A percentile compares a stretch with the other conserved stretches of the same genome.
Evolutionary conservation across 2,329 filamentous ascomycete genomes (phyloP).

Genomic region (Verticillium nonalfalfae): DNA sequence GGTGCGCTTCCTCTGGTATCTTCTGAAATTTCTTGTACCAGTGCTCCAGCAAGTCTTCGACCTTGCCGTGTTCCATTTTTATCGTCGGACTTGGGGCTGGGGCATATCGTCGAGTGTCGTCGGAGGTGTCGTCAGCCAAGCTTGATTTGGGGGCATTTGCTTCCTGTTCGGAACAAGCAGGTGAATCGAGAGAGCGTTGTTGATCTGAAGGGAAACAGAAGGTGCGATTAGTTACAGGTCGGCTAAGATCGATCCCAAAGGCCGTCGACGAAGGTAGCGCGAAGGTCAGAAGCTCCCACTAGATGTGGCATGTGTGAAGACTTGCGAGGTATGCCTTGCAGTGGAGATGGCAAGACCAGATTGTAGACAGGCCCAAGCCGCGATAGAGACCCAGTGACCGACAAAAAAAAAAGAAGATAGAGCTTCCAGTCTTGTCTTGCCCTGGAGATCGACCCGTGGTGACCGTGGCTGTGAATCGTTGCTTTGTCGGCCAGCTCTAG

Average conservation of each 20-base stretch:
- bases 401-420: neutral
- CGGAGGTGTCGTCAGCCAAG: neutral
- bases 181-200: neutral
- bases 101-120: neutral
- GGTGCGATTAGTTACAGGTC: too few relatives aligned
- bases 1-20: slow-evolving; percentile 47
- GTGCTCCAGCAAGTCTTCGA: slow-evolving; percentile 32
- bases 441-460: neutral
- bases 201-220: neutral
- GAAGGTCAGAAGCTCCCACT: neutral
- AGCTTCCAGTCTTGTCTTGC: neutral
- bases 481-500: too few relatives aligned
- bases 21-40: slow-evolving; percentile 36
- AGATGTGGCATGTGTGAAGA: neutral
- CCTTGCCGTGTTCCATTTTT: slow-evolving; percentile 26
- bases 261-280: neutral
- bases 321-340: neutral
- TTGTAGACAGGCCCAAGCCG: neutral
- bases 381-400: neutral
- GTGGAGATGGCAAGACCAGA: neutral
- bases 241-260: neutral
- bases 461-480: neutral
- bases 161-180: neutral
- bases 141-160: neutral
- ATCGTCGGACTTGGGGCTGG: slow-evolving; percentile 5